Evolutionary conservation across 2,329 filamentous ascomycete species (phyloP).

Genomic region (Nemania sp.): DNA sequence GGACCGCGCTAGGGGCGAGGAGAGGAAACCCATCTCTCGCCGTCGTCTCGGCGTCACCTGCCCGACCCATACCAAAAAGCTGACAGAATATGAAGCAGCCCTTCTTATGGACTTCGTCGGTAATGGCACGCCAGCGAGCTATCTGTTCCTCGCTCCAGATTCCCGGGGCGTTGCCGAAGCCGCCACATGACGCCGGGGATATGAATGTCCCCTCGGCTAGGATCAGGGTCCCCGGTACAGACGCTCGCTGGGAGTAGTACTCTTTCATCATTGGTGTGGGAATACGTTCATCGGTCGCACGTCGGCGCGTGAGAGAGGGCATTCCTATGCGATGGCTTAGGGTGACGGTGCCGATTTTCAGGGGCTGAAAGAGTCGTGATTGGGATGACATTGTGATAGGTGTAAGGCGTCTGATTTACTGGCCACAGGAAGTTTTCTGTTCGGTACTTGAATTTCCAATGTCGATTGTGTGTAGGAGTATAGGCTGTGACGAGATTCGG

Average conservation of each 20-base stretch:
- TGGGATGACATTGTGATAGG: constrained; percentile 14
- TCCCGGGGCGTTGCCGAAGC: constrained; percentile 53
- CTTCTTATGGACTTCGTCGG: constrained; percentile 61
- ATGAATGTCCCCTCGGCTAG: constrained; percentile 60
- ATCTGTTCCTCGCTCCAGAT: constrained; percentile 57
- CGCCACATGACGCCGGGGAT: constrained; percentile 47
- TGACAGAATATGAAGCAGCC: constrained; percentile 61
- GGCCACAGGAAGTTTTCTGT: too few species aligned
- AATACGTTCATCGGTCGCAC: constrained; percentile 48
- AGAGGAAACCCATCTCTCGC: constrained; percentile 27
- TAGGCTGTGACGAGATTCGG: too few species aligned
- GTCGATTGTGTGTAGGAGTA: too few species aligned
- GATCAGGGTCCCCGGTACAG: constrained; percentile 46
- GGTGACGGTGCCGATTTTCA: constrained; percentile 31
- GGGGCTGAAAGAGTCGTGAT: constrained; percentile 33
- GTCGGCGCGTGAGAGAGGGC: constrained; percentile 57
- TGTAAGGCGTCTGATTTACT: too few species aligned
- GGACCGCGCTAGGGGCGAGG: constrained; percentile 38
- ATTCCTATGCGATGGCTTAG: constrained; percentile 38
- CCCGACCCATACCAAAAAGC: constrained; percentile 60
- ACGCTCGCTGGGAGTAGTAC: constrained; percentile 37
- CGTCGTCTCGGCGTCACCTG: constrained; percentile 40
- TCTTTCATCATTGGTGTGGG: constrained; percentile 40
- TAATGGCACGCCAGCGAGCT: constrained; percentile 58
- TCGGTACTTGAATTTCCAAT: too few species aligned